These are phyloP conservation scores for Leishmania tropica DNA, from an alignment of 208 protist genomes.

Conservation along the genomic window DNA sequence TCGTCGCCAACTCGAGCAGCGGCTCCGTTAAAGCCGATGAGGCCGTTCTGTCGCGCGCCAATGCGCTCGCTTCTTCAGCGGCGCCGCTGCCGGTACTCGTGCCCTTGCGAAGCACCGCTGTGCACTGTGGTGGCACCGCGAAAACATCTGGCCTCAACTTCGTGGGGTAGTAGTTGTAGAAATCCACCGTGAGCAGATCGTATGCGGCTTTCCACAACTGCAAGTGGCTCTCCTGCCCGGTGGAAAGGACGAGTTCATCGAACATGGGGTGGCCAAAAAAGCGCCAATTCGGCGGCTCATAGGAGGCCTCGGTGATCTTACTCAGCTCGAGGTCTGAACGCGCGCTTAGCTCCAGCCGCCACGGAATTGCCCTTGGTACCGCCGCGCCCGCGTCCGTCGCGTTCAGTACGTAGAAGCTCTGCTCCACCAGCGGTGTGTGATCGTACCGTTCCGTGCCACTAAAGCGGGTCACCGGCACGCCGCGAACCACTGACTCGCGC, in stretches of 20 bases:
- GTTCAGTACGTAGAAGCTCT: slow-evolving; percentile 39
- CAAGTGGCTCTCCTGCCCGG: slow-evolving; percentile 14
- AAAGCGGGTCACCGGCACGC: slow-evolving; percentile 48
- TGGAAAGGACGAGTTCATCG: slow-evolving; percentile 52
- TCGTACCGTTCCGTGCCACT: slow-evolving; percentile 45
- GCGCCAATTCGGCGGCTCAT: slow-evolving; percentile 63
- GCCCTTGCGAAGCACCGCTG: slow-evolving; percentile 15
- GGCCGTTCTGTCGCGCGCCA: not conserved
- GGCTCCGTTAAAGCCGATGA: not conserved
- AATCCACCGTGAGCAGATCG: slow-evolving; percentile 67
- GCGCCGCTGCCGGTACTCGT: not conserved
- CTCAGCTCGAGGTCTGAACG: slow-evolving; percentile 32
- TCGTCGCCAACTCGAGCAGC: slow-evolving; percentile 16
- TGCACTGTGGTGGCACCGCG: slow-evolving; percentile 48
- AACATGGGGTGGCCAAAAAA: slow-evolving; percentile 74
- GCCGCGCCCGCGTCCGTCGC: not conserved
- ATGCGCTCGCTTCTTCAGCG: not conserved
- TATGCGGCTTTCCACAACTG: slow-evolving; percentile 25
- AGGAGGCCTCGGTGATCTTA: slow-evolving; percentile 43
- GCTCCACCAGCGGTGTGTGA: slow-evolving; percentile 23
- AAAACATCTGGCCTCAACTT: slow-evolving; percentile 48
- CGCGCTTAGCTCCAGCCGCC: slow-evolving; percentile 54
- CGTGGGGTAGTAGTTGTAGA: slow-evolving; percentile 69
- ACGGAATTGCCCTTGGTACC: slow-evolving; percentile 31
- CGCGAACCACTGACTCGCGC: slow-evolving; percentile 39